A percentile compares a stretch with the other conserved stretches of the same genome.
These are phyloP conservation scores for Dactylellina drechsleri DNA, from an alignment of 2,329 filamentous ascomycete species.

Conservation along the genomic window DNA sequence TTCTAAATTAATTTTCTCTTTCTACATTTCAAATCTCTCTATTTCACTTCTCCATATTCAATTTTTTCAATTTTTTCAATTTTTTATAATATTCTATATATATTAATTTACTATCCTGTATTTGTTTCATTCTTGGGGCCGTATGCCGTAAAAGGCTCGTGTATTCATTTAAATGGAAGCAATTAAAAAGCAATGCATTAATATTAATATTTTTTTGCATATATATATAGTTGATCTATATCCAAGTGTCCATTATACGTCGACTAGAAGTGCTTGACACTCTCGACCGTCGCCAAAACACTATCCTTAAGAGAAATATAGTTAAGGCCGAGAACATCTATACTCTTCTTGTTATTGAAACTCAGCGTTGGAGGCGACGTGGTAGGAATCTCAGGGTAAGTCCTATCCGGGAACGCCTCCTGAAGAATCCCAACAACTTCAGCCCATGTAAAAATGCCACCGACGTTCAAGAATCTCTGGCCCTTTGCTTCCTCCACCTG, in stretches of 20 bases:
- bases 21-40: no score
- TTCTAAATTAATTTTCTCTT: no score
- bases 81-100: no score
- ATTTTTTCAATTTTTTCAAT: no score
- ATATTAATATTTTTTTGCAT: not conserved
- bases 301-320: conserved; percentile 70
- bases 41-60: no score
- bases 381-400: conserved; percentile 62
- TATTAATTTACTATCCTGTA: no score
- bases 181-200: no score
- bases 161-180: no score
- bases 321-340: conserved; percentile 69
- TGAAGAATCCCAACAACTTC: conserved; percentile 69
- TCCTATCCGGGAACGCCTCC: conserved; percentile 68
- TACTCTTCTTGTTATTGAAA: conserved; percentile 65
- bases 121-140: no score
- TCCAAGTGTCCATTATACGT: not conserved
- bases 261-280: conserved; percentile 58
- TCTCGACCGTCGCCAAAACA: conserved; percentile 70
- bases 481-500: conserved; percentile 69
- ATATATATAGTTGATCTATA: not conserved
- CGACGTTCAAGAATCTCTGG: conserved; percentile 73
- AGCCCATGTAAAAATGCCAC: conserved; percentile 71
- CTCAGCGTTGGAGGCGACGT: conserved; percentile 51
- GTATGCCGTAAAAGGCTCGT: no score